phyloP scores from a whole-genome alignment of 2,329 filamentous ascomycete species.

The Colletotrichum filicis region DNA sequence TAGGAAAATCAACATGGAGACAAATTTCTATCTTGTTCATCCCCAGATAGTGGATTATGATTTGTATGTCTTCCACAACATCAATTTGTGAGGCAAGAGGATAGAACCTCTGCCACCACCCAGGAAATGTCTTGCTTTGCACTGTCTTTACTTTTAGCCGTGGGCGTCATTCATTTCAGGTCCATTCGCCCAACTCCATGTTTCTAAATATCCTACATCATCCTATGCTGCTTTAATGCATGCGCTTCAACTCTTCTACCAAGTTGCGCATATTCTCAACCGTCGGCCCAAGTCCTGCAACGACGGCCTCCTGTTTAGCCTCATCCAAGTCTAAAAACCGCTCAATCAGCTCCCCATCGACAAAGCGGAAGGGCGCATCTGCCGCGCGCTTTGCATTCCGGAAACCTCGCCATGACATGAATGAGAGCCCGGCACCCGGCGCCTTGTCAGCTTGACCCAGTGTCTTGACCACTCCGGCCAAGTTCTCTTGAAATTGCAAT shows the following conservation, averaged over 20 bases:
- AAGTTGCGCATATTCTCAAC: slow-evolving; percentile 71
- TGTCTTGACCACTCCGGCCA: slow-evolving; percentile 74
- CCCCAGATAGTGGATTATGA: background rate
- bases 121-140: background rate
- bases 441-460: slow-evolving; percentile 72
- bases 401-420: slow-evolving; percentile 85
- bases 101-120: background rate
- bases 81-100: background rate
- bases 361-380: slow-evolving; percentile 84
- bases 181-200: background rate
- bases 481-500: slow-evolving; percentile 79
- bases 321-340: slow-evolving; percentile 80
- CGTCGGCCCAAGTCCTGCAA: slow-evolving; percentile 66
- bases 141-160: background rate
- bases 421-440: slow-evolving; percentile 48
- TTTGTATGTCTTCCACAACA: too few species aligned
- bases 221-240: slow-evolving; percentile 60
- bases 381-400: slow-evolving; percentile 76
- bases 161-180: background rate
- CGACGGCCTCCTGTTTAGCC: slow-evolving; percentile 63
- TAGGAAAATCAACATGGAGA: background rate
- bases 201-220: slow-evolving; percentile 8
- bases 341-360: slow-evolving; percentile 93
- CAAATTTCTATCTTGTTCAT: background rate
- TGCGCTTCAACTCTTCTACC: slow-evolving; percentile 70